A percentile compares a stretch with the other conserved stretches of the same genome.
These are phyloP conservation scores for Mollisia scopiformis DNA, from an alignment of 2,329 filamentous ascomycete species.

Conservation along the genomic window DNA sequence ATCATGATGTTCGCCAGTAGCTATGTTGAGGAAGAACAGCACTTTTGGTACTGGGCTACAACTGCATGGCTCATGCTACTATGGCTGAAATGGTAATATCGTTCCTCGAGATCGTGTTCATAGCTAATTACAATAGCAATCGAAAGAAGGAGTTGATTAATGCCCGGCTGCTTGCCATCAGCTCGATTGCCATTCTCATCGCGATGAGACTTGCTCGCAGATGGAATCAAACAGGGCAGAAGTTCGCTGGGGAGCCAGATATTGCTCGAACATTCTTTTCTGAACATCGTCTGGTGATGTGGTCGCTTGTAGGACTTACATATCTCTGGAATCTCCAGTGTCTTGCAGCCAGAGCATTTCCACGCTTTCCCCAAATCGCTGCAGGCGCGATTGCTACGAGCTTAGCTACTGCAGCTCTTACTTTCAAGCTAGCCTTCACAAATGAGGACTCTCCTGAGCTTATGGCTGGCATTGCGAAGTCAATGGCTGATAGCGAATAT, in stretches of 20 bases:
- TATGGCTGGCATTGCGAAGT: slow-evolving; percentile 48
- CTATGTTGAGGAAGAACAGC: slow-evolving; percentile 97
- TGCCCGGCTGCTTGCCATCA: slow-evolving; percentile 20
- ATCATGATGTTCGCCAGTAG: slow-evolving; percentile 97
- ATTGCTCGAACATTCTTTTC: slow-evolving; percentile 75
- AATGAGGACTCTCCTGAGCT: slow-evolving; percentile 87
- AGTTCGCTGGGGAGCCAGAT: slow-evolving; percentile 88
- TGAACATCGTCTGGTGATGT: slow-evolving; percentile 68
- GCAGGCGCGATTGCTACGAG: slow-evolving; percentile 40
- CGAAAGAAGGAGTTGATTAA: slow-evolving; percentile 21
- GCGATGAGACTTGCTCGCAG: slow-evolving; percentile 69
- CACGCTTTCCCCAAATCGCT: slow-evolving; percentile 31
- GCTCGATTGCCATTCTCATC: slow-evolving; percentile 53
- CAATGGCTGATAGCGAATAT: slow-evolving; percentile 28
- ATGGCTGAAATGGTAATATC: slow-evolving; percentile 45
- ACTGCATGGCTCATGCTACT: slow-evolving; percentile 69
- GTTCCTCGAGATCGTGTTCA: background rate
- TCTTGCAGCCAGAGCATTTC: slow-evolving; percentile 30
- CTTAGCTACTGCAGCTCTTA: slow-evolving; percentile 61
- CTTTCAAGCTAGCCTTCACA: slow-evolving; percentile 91
- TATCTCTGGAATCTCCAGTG: slow-evolving; percentile 58
- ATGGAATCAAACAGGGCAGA: slow-evolving; percentile 98
- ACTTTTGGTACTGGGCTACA: slow-evolving; percentile 95
- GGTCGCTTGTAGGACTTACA: slow-evolving; percentile 70
- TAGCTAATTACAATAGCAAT: slow-evolving; percentile 28